Evolutionary conservation across 371 early-diverging fungal genomes (phyloP).

Genomic region (Mortierella sp.): DNA sequence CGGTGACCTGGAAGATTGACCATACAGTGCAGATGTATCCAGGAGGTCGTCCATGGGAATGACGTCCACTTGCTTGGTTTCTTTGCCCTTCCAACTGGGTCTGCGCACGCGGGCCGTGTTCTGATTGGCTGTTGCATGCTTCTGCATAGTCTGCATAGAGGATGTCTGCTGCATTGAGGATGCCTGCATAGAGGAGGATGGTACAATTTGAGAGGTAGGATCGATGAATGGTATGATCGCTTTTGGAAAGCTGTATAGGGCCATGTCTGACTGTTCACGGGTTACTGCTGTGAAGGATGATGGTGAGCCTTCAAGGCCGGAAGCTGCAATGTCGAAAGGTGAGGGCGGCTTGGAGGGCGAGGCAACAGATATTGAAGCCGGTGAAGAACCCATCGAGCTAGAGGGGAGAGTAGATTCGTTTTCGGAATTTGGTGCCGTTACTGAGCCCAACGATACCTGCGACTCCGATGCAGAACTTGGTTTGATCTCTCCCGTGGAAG

Average conservation of each 20-base stretch:
- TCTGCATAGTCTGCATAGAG: neutral
- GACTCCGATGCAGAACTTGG: neutral
- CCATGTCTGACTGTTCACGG: neutral
- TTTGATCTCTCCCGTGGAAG: neutral
- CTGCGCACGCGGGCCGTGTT: constrained; percentile 11
- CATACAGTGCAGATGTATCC: constrained; percentile 66
- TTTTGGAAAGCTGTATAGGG: constrained; percentile 23
- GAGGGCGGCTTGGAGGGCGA: neutral
- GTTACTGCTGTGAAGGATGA: neutral
- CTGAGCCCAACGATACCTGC: neutral
- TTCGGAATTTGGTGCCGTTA: neutral
- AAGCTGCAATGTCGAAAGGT: neutral
- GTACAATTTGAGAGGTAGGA: constrained; percentile 20
- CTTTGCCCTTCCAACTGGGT: constrained; percentile 32
- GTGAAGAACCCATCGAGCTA: neutral
- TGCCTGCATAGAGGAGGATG: constrained; percentile 5
- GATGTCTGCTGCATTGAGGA: too few species aligned
- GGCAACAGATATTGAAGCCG: neutral
- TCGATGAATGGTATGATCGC: constrained; percentile 34
- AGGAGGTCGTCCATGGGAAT: constrained; percentile 71
- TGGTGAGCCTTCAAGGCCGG: neutral
- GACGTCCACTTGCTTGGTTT: constrained; percentile 16
- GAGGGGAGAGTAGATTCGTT: neutral
- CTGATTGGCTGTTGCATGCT: neutral
- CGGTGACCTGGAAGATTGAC: constrained; percentile 62